phyloP scores from a whole-genome alignment of 2,329 filamentous ascomycete genomes.

The Metarhizium anisopliae region DNA sequence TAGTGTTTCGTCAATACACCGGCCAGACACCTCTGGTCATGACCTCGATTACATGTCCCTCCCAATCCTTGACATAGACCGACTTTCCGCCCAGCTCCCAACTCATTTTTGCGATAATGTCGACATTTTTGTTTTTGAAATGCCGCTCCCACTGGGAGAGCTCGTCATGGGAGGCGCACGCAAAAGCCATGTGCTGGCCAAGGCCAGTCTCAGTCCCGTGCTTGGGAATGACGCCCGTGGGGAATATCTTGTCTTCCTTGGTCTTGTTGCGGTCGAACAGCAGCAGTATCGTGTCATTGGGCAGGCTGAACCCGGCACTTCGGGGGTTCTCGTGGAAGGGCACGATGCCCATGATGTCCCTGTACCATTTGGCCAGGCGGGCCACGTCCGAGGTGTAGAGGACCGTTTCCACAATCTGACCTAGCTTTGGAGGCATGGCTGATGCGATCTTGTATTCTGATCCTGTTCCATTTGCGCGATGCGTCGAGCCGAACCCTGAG shows the following conservation, averaged over 20 bases:
- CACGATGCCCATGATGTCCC: background rate
- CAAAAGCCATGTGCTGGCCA: conserved; percentile 5
- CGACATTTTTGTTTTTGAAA: background rate
- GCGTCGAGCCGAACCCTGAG: background rate
- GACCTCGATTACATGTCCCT: conserved; percentile 4
- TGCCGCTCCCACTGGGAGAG: conserved; percentile 2
- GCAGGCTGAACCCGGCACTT: background rate
- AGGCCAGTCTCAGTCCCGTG: conserved; percentile 2
- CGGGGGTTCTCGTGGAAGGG: background rate
- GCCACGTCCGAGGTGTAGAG: conserved; percentile 4
- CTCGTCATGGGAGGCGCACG: background rate
- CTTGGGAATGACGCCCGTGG: conserved; percentile 2
- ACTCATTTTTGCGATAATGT: background rate
- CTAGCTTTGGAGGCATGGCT: conserved; percentile 1
- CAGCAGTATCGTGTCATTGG: background rate
- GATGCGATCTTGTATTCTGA: background rate
- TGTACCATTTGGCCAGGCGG: background rate
- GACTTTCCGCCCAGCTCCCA: conserved; percentile 3
- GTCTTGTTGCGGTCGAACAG: conserved; percentile 3
- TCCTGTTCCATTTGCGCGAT: background rate
- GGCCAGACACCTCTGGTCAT: conserved; percentile 3
- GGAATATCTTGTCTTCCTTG: background rate
- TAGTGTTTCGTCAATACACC: background rate
- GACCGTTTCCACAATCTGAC: conserved; percentile 4
- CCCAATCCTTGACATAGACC: conserved; percentile 4